Percentiles rank a stretch among this genome's conserved stretches.
phyloP scores from a whole-genome alignment of 1,139 yeast genomes.

The Yamadazyma oceani region DNA sequence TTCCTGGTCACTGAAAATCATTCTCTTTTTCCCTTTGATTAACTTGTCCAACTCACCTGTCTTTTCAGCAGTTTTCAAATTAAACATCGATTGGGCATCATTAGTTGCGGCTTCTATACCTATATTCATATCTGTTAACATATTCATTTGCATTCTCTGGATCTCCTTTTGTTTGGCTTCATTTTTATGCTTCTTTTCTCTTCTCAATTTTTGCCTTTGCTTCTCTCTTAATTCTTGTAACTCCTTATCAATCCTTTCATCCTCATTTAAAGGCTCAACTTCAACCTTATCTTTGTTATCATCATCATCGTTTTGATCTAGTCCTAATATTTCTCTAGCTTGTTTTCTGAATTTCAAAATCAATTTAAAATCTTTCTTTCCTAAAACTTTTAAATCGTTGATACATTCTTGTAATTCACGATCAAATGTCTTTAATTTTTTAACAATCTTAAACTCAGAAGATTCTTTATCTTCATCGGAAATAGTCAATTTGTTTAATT shows the following conservation, averaged over 20 bases:
- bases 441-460: conserved; percentile 53
- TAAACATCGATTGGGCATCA: conserved; percentile 81
- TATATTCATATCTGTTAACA: conserved; percentile 89
- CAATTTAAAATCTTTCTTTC: conserved; percentile 86
- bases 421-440: conserved; percentile 72
- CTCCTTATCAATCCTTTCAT: conserved; percentile 86
- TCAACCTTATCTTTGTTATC: conserved; percentile 48
- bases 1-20: conserved; percentile 64
- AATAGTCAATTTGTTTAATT: conserved; percentile 54
- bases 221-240: conserved; percentile 69
- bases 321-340: conserved; percentile 75
- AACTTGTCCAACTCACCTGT: conserved; percentile 77
- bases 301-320: conserved; percentile 45
- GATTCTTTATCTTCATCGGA: conserved; percentile 62
- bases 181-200: conserved; percentile 80
- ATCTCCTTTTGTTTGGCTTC: conserved; percentile 87
- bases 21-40: conserved; percentile 78
- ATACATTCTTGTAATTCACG: conserved; percentile 78
- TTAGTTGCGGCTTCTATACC: conserved; percentile 90
- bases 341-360: conserved; percentile 86
- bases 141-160: conserved; percentile 90
- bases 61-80: conserved; percentile 77
- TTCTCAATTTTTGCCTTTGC: conserved; percentile 65
- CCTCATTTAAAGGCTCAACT: conserved; percentile 77
- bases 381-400: conserved; percentile 88